Base-by-base conservation (phyloP, 192 early-diverging fungal species). In the Coemansia sp. region DNA sequence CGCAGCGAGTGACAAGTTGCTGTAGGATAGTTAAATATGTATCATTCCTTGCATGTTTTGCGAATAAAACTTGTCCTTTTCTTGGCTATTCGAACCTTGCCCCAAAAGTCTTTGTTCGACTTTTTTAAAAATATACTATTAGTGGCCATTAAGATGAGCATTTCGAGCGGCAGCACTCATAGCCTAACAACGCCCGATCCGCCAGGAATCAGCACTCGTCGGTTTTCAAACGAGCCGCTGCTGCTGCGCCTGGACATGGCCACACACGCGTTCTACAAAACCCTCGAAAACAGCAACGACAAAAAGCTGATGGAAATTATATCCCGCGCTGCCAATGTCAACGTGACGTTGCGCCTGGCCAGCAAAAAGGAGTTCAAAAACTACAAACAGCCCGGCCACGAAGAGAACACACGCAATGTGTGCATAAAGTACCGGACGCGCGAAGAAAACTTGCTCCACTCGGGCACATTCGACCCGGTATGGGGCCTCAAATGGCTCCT, bases 401-500 rank as follows among this genome's bases (percentile, higher is more conserved):
- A 47, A n/a, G 58, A 65, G 25, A 56, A 38, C 31, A 71, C 65
- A 9, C 49, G 54, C n/a, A 48, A 64, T 22, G 54, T 77, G 24
- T 42, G 45, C n/a, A 35, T 60, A 33, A 77, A 67, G 43, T 77
- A 77, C 65, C 51, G 28, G 19, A 30, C 47, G 19, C 60, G 57
- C 23, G 60, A 77, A 25, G 58, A 67, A 16, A 56, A 61, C 54
- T 35, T 77, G 27, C 22, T 54, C 6, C 45, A 64, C 48, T 53
- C 54, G 11, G 74, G 68, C 3, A 65, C 74, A 11, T 65, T 70
- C 31, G 74, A 77, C 30, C 56, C 62, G 28, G 44, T 32, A 22
- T 77, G 74, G 74, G 74, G 74, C 10, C 46, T 77, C 10, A 63
- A 52, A 27, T 77, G 68, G 74, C 65, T 77, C 46, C 44, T 77